Evolutionary conservation across 306 rosid species (phyloP).

Genomic region (Rosa rugosa): DNA sequence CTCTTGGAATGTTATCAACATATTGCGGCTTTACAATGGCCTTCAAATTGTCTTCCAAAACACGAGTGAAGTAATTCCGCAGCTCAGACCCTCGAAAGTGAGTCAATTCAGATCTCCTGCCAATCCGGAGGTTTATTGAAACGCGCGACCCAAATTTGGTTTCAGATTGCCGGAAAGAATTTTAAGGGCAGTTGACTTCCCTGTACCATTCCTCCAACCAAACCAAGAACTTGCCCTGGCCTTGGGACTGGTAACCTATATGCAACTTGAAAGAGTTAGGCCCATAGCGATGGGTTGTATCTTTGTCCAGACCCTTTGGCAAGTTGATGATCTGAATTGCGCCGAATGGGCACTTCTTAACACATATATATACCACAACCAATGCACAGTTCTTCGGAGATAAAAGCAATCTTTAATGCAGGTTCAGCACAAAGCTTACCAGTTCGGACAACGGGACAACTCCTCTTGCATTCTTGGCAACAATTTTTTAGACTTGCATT

Average conservation of each 20-base stretch:
- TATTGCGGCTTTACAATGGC: too few species aligned
- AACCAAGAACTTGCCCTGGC: slow-evolving; percentile 83
- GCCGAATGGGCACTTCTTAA: slow-evolving; percentile 95
- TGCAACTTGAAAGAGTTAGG: slow-evolving; percentile 88
- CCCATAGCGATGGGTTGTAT: slow-evolving; percentile 88
- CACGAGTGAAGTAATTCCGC: too few species aligned
- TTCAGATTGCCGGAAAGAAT: slow-evolving; percentile 25
- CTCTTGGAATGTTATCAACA: too few species aligned
- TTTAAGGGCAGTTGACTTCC: slow-evolving; percentile 86
- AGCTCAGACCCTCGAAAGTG: too few species aligned
- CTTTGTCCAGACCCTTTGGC: slow-evolving; percentile 68
- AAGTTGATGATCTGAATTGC: slow-evolving; percentile 50
- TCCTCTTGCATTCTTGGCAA: slow-evolving; percentile 92
- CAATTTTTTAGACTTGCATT: slow-evolving; percentile 96
- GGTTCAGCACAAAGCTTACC: slow-evolving; percentile 85
- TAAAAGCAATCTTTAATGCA: slow-evolving; percentile 75
- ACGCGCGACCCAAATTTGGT: too few species aligned
- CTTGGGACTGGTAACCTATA: slow-evolving; percentile 90
- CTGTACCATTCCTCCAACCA: slow-evolving; percentile 89
- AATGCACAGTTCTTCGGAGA: slow-evolving; percentile 91
- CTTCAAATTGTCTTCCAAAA: too few species aligned
- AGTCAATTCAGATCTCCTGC: too few species aligned
- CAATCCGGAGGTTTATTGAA: too few species aligned
- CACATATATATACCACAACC: slow-evolving; percentile 96
- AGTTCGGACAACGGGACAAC: slow-evolving; percentile 85